Evolutionary conservation across 106 monocot genomes (phyloP).

Genomic region (Dendrobium chrysotoxum): DNA sequence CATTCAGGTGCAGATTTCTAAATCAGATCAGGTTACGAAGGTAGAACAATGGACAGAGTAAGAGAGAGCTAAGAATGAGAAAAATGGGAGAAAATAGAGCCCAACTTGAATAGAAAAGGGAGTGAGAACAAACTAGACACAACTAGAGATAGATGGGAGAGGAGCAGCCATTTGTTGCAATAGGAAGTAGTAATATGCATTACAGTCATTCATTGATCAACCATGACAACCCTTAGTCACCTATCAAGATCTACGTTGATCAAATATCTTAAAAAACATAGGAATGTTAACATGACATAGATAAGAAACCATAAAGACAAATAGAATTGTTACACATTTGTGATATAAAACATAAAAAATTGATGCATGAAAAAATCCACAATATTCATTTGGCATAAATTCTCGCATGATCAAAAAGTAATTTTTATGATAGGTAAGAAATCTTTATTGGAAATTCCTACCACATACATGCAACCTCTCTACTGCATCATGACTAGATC

Average conservation of each 20-base stretch:
- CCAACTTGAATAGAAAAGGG: neutral
- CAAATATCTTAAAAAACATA: neutral
- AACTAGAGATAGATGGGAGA: neutral
- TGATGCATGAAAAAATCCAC: too few species aligned
- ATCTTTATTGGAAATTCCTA: too few species aligned
- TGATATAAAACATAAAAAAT: too few species aligned
- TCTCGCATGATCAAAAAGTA: too few species aligned
- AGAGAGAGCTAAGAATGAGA: neutral
- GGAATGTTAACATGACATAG: too few species aligned
- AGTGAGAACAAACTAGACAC: neutral
- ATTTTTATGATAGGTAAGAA: too few species aligned
- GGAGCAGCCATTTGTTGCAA: neutral
- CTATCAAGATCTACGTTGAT: neutral
- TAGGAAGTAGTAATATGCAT: neutral
- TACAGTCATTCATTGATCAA: neutral
- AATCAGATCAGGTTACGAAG: neutral
- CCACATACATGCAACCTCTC: neutral
- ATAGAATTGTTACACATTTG: too few species aligned
- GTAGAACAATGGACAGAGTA: neutral
- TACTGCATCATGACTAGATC: neutral
- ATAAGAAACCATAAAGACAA: too few species aligned
- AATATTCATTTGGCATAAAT: neutral
- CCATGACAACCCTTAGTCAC: neutral
- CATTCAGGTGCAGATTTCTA: neutral
- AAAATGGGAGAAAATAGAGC: neutral